phyloP scores from a whole-genome alignment of 768 basidiomycete genomes.

The Trametes punicea region DNA sequence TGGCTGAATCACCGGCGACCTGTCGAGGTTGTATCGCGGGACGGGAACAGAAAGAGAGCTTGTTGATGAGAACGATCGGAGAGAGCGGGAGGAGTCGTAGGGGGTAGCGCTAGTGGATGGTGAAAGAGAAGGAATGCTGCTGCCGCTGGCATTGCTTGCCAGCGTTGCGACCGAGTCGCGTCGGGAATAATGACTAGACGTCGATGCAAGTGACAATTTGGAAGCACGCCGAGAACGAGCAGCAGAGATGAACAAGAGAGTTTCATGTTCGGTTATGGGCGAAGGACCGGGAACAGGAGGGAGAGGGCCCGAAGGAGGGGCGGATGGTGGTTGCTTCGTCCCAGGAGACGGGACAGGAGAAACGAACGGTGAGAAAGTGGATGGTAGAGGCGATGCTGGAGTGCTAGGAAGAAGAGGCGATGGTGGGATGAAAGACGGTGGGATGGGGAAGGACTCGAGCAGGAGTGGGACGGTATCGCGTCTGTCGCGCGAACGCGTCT shows the following conservation, averaged over 20 bases:
- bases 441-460: conserved; percentile 31
- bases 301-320: conserved; percentile 57
- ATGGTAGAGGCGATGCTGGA: conserved; percentile 9
- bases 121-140: conserved; percentile 20
- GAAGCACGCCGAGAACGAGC: conserved; percentile 35
- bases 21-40: conserved; percentile 11
- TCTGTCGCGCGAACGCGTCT: conserved; percentile 19
- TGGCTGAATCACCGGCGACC: conserved; percentile 24
- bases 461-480: conserved; percentile 29
- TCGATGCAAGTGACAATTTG: conserved; percentile 31
- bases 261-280: conserved; percentile 49
- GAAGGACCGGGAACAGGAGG: conserved; percentile 67
- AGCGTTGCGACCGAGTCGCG: conserved; percentile 30
- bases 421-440: conserved; percentile 33
- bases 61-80: conserved; percentile 28
- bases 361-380: conserved; percentile 2
- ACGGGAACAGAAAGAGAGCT: conserved; percentile 25
- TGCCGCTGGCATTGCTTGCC: conserved; percentile 25
- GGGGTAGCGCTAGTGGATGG: conserved; percentile 25
- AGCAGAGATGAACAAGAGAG: conserved; percentile 38
- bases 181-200: conserved; percentile 23
- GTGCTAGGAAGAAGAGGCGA: conserved; percentile 12
- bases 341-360: conserved; percentile 18
- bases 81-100: conserved; percentile 26
- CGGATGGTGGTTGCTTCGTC: conserved; percentile 34